Conservation (phyloP, 495 filamentous ascomycete genomes). For the Aspergillus leporis region DNA sequence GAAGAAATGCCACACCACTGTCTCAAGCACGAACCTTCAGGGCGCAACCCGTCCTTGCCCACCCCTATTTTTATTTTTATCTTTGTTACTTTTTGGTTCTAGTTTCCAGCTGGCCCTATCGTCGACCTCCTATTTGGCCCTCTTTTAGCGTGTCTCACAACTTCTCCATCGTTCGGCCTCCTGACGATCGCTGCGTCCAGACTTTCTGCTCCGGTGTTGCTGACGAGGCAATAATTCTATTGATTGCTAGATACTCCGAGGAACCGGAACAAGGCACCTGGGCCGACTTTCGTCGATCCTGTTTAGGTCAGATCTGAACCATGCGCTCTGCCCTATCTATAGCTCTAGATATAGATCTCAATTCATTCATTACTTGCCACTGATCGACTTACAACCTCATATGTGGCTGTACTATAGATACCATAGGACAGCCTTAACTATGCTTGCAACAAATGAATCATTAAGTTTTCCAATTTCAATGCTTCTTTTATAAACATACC, state of each 20-base stretch:
- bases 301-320: not conserved
- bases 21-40: conserved; percentile 18
- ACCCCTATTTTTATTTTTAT: conserved; percentile 1
- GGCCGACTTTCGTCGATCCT: not conserved
- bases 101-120: not conserved
- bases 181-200: conserved; percentile 21
- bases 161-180: conserved; percentile 20
- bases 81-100: not conserved
- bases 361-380: not conserved
- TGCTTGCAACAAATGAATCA: not conserved
- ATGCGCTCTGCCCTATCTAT: too few species aligned
- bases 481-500: not conserved
- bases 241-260: not conserved
- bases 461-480: not conserved
- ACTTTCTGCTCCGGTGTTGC: not conserved
- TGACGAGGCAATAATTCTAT: not conserved
- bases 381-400: not conserved
- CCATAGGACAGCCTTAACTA: too few species aligned
- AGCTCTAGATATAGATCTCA: not conserved
- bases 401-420: not conserved
- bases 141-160: conserved; percentile 8
- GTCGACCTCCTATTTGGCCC: conserved; percentile 1
- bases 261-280: not conserved
- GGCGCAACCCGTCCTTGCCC: not conserved
- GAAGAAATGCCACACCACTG: conserved; percentile 17